Base-by-base conservation (phyloP, 495 filamentous ascomycete genomes). In the Parathielavia hyrcaniae region DNA sequence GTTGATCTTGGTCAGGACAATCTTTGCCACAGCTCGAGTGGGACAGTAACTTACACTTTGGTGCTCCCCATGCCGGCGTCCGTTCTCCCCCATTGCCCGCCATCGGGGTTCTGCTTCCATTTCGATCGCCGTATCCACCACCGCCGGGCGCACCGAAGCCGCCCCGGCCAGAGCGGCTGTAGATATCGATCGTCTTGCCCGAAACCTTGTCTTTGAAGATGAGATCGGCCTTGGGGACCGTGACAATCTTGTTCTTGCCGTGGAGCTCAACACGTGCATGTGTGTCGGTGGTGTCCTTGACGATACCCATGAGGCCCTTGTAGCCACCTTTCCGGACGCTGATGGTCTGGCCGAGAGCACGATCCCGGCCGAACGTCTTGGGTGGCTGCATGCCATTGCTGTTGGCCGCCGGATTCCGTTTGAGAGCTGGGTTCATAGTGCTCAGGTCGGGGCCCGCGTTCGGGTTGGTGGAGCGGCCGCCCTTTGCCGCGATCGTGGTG, bases 281-380 rank as follows among this genome's bases (percentile, higher is more conserved):
- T 0, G 79, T 80, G 57, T 95, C 90, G 0, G 87, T 91, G 0
- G 95, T 83, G 67, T 97, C 90, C 65, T 95, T 95, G 62, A 99
- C 89, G 55, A 96, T 95, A 61, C 95, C 95, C 48, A 99, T 78
- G 14, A 96, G 76, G 50, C 92, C 93, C 73, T 99, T 99, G 72
- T 90, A 88, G 1, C 84, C 83, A 11, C 95, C 95, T 64, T 82
- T 87, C 47, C 84, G 77, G 58, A 97, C 84, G 32, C 81, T 87
- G 38, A 97, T 90, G 1, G 91, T 97, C 73, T 97, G 90, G 19
- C 90, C 90, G 58, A 97, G 82, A 48, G 91, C 72, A n/a, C 84
- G 82, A 69, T 99, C 95, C 22, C 88, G 82, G 32, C 91, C 91
- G 61, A 88, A 81, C 22, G 74, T 75, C 63, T 81, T 85, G 39